Evolutionary conservation across 495 filamentous ascomycete species (phyloP), one percentile per base, ranked within the genome.

Genomic region (Penicillium robsamsonii): DNA sequence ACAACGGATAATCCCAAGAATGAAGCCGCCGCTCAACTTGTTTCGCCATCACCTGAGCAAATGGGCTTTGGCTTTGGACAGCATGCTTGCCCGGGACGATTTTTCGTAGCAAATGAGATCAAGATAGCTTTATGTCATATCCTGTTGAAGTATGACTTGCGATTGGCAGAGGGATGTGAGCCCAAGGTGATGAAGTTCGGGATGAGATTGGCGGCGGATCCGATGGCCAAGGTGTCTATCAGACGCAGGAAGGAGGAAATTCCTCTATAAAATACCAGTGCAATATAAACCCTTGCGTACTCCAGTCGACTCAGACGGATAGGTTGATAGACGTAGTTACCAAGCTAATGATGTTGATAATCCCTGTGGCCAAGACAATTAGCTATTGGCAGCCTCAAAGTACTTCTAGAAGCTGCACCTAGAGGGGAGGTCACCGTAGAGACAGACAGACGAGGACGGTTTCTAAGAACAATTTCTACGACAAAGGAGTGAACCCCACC

Each of bases 81-180:
- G 37, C 77, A 83, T 48, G 79, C 81, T 0, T 82, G 79, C 44
- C 79, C 79, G 0, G 79, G 79, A 1, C 58, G 79, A 9, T 77
- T 79, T 53, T 76, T 82, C 53, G 79, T 74, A n/a, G 56, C 62
- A 0, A 67, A 70, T 35, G 70, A 75, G 64, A 58, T 76, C 35
- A 81, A 81, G 50, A 64, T 77, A 40, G 37, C 42, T 10, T 24
- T 62, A 5, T 57, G 48, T 25, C 72, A 79, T 52, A 56, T 80
- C 3, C 37, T 87, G 22, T 56, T 80, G 15, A 73, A 75, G 27
- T 85, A 82, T 53, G 82, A 87, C 27, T 66, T 82, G 25, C 60
- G 66, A 50, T 53, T 66, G 20, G 37, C 50, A 29, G 50, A 44
- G 0, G 38, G 38, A 7, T 43, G 37, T 30, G 33, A 12, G 5